Evolutionary conservation across 345 rosid genomes (phyloP).

Genomic region (Iberis pinnata): DNA sequence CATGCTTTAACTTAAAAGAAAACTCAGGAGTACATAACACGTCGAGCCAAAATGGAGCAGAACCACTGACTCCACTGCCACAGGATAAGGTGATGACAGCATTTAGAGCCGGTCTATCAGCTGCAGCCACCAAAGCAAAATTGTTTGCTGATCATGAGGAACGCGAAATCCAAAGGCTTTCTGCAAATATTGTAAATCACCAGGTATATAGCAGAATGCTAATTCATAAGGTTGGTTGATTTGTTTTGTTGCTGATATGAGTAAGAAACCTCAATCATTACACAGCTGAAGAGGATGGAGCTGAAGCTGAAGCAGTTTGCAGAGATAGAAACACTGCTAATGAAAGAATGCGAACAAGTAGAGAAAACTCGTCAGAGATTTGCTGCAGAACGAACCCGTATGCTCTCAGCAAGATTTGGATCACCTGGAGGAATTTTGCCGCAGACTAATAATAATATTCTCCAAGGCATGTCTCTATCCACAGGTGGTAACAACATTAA

Average conservation of each 20-base stretch:
- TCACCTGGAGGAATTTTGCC: conserved; percentile 41
- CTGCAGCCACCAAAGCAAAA: conserved; percentile 94
- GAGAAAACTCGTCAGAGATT: conserved; percentile 85
- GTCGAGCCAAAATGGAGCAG: conserved; percentile 44
- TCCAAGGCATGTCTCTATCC: conserved; percentile 47
- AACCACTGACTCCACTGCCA: conserved; percentile 44
- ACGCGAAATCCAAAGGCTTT: conserved; percentile 92
- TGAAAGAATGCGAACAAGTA: conserved; percentile 97
- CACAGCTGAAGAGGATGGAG: conserved; percentile 90
- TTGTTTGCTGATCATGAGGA: conserved; percentile 98
- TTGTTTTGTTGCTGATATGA: conserved; percentile 8
- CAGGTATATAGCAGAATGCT: conserved; percentile 46
- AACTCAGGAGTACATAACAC: conserved; percentile 33
- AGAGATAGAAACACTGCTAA: conserved; percentile 83
- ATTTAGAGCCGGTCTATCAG: conserved; percentile 81
- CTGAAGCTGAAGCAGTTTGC: conserved; percentile 97
- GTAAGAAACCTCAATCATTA: background rate
- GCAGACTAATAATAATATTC: conserved; percentile 41
- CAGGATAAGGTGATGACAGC: conserved; percentile 67
- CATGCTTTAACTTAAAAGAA: conserved; percentile 33
- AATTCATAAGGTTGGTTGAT: background rate
- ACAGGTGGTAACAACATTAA: conserved; percentile 43
- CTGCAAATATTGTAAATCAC: conserved; percentile 90
- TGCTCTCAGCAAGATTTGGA: conserved; percentile 53
- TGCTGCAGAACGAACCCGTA: conserved; percentile 64